These are phyloP conservation scores for Asterochloris sp. DNA, from an alignment of 139 green algal species.

Conservation along the genomic window DNA sequence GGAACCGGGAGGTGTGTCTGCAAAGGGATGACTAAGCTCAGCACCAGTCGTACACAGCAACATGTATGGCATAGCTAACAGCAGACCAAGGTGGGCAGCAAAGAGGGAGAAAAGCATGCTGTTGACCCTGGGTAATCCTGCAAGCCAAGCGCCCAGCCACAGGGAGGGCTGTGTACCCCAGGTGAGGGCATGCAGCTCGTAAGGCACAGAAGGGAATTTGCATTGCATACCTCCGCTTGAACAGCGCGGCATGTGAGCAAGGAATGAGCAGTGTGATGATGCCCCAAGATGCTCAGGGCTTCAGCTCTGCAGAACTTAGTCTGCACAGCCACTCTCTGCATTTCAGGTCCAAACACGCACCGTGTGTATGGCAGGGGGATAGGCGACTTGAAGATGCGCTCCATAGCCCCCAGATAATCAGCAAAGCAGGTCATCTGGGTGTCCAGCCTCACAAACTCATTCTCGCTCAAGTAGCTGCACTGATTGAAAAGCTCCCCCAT, in stretches of 20 bases:
- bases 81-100: too few species aligned
- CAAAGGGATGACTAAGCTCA: background rate
- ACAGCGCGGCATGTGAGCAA: too few species aligned
- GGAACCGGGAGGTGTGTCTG: slow-evolving; percentile 77
- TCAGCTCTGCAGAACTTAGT: background rate
- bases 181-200: too few species aligned
- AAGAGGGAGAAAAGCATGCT: too few species aligned
- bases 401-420: slow-evolving; percentile 62
- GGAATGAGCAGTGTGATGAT: too few species aligned
- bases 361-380: slow-evolving; percentile 73
- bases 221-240: too few species aligned
- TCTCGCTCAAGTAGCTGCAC: background rate
- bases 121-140: too few species aligned
- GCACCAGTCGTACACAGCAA: too few species aligned
- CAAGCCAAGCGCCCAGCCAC: too few species aligned
- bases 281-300: too few species aligned
- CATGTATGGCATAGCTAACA: background rate
- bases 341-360: background rate
- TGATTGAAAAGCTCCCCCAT: background rate
- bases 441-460: slow-evolving; percentile 12
- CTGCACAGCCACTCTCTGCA: background rate
- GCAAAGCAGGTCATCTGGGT: background rate
- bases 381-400: slow-evolving; percentile 75
- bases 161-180: too few species aligned
- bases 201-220: background rate